These are phyloP conservation scores for Dissoconium aciculare DNA, from an alignment of 2,329 filamentous ascomycete species.

Conservation along the genomic window DNA sequence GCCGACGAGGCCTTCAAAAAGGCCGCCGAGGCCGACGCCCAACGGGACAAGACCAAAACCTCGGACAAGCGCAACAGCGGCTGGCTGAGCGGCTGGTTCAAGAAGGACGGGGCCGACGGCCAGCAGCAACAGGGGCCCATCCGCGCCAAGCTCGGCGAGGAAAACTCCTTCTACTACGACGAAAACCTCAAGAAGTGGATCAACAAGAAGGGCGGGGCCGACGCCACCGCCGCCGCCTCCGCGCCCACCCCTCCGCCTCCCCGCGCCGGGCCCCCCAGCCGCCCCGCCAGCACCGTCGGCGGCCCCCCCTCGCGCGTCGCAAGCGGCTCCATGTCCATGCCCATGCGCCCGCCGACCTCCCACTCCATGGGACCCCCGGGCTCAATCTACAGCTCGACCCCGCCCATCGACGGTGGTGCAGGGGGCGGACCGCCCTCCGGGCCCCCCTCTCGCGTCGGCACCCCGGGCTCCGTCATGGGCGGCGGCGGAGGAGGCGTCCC, in stretches of 20 bases:
- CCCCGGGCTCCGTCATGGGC: slow-evolving; percentile 15
- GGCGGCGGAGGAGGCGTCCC: too few species aligned
- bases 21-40: slow-evolving; percentile 58
- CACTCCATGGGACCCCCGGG: too few species aligned
- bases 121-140: slow-evolving; percentile 53
- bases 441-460: slow-evolving; percentile 18
- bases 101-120: slow-evolving; percentile 45
- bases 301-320: slow-evolving; percentile 35
- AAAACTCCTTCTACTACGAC: slow-evolving; percentile 86
- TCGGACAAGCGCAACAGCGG: slow-evolving; percentile 33
- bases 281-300: slow-evolving; percentile 41
- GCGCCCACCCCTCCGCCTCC: slow-evolving; percentile 60
- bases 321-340: too few species aligned
- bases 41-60: slow-evolving; percentile 39
- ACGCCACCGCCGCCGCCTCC: slow-evolving; percentile 41
- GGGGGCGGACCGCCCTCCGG: too few species aligned
- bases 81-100: slow-evolving; percentile 74
- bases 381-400: too few species aligned
- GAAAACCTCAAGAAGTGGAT: slow-evolving; percentile 95
- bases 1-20: slow-evolving; percentile 76
- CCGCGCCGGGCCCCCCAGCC: slow-evolving; percentile 35
- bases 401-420: too few species aligned
- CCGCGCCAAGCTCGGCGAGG: slow-evolving; percentile 82
- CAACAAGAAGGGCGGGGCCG: slow-evolving; percentile 72
- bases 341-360: too few species aligned